Evolutionary conservation across 352 stramenopile species (phyloP), one percentile per base, ranked within the genome.

Genomic region (Pythium grandisporangium): DNA sequence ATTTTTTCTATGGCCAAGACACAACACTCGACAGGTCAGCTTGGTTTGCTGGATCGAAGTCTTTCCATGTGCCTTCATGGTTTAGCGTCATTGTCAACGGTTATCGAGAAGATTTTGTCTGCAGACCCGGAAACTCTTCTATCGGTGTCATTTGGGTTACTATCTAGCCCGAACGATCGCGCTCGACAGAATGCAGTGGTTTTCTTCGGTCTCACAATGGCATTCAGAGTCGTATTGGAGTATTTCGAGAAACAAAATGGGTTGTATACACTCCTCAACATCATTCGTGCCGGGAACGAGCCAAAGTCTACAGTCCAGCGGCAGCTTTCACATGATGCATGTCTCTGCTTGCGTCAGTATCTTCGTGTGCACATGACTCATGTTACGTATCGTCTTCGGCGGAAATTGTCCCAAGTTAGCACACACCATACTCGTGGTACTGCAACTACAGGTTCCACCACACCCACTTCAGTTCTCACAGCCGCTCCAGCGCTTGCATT

Each of bases 61-160:
- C 48, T 91, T 1, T 88, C 76, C 0, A 91, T 93, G 77, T 93
- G 80, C 50, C 60, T 93, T 4, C 77, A 91, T 52, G 80, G 75
- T 16, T 70, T 93, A 16, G 77, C 80, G 13, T 93, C 80, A 19
- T 90, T 71, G 1, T 81, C 61, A 16, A 76, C 64, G 16, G 75
- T 91, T 20, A 83, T 87, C 38, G 77, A 93, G 42, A 74, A 75
- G 4, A 78, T 88, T 22, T 49, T 90, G 21, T 61, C 61, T 5
- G 47, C 58, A 11, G 73, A 84, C 23, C 45, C 66, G 0, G 70
- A 86, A 16, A 69, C 66, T 11, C 61, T 93, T 21, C 52, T 93
- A 0, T 57, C 61, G 3, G 62, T 76, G 2, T 74, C 75, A 2
- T 85, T 88, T 45, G 48, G 55, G 1, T 43, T 91, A 21, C 50